phyloP scores from a whole-genome alignment of 1,139 yeast species.

The Eremothecium cymbalariae region DNA sequence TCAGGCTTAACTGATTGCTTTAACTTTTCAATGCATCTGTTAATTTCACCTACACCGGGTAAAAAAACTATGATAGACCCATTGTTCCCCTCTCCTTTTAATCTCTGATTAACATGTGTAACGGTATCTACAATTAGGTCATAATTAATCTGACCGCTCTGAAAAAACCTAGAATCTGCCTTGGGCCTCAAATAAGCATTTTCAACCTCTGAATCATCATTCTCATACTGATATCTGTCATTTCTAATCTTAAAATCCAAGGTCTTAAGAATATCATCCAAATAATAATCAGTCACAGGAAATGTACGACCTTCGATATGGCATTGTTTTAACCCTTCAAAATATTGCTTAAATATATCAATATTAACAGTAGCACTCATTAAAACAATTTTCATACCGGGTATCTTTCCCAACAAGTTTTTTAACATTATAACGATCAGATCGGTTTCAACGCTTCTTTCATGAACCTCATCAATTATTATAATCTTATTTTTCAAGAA shows the following conservation, averaged over 20 bases:
- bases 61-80: constrained; percentile 81
- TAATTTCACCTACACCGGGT: constrained; percentile 89
- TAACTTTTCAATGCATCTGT: constrained; percentile 41
- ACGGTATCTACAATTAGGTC: constrained; percentile 58
- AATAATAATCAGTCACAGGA: constrained; percentile 70
- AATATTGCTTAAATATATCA: constrained; percentile 58
- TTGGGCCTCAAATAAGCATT: constrained; percentile 41
- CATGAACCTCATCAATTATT: constrained; percentile 93
- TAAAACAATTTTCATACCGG: constrained; percentile 57
- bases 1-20: constrained; percentile 17
- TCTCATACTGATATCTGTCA: constrained; percentile 14
- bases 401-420: constrained; percentile 39
- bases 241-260: constrained; percentile 45
- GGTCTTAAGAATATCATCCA: constrained; percentile 53
- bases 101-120: constrained; percentile 41
- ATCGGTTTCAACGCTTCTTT: constrained; percentile 86
- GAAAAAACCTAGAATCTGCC: constrained; percentile 57
- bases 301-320: constrained; percentile 92
- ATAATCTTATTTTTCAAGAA: constrained; percentile 46
- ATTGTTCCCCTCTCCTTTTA: constrained; percentile 36
- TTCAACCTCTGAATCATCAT: constrained; percentile 14
- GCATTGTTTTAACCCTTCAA: constrained; percentile 40
- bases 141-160: constrained; percentile 61
- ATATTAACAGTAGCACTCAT: constrained; percentile 95
- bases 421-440: constrained; percentile 72